phyloP scores from a whole-genome alignment of 1,284 basidiomycete genomes.

The Moniliophthora roreri region DNA sequence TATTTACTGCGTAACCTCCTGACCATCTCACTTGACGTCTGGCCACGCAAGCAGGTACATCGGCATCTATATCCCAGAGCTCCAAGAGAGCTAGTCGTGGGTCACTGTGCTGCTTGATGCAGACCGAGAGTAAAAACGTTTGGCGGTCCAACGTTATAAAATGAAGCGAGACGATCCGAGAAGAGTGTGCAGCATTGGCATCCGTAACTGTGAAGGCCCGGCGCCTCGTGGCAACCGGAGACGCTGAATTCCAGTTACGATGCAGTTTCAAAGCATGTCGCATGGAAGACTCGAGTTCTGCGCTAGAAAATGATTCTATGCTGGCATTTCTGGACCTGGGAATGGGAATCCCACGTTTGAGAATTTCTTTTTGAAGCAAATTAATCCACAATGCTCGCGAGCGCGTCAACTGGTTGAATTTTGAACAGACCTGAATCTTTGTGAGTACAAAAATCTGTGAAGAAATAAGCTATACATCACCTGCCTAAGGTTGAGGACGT shows the following conservation, averaged over 20 bases:
- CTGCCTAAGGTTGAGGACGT: conserved; percentile 37
- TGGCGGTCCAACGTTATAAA: conserved; percentile 41
- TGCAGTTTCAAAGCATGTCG: conserved; percentile 39
- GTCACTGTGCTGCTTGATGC: conserved; percentile 21
- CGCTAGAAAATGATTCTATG: conserved; percentile 34
- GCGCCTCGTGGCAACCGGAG: conserved; percentile 32
- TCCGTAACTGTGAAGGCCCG: conserved; percentile 23
- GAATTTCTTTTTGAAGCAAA: conserved; percentile 40
- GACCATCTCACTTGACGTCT: conserved; percentile 31
- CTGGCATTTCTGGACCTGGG: conserved; percentile 32
- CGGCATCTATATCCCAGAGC: conserved; percentile 49
- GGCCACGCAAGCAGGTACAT: conserved; percentile 36
- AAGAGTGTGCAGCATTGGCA: conserved; percentile 18
- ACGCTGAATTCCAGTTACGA: conserved; percentile 45
- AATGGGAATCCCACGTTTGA: conserved; percentile 45
- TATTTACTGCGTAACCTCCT: conserved; percentile 42
- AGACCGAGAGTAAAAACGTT: conserved; percentile 46
- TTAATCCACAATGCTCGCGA: conserved; percentile 50
- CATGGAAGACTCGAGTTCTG: conserved; percentile 42
- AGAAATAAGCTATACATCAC: conserved; percentile 17
- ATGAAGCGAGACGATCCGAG: conserved; percentile 40
- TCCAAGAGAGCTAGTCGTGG: conserved; percentile 37
- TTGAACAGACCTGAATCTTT: conserved; percentile 45
- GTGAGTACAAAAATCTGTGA: not conserved
- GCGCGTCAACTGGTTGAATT: conserved; percentile 40